Percentiles rank a stretch among this genome's conserved stretches.
Conservation (phyloP, 768 basidiomycete genomes). For the Pisolithus microcarpus region DNA sequence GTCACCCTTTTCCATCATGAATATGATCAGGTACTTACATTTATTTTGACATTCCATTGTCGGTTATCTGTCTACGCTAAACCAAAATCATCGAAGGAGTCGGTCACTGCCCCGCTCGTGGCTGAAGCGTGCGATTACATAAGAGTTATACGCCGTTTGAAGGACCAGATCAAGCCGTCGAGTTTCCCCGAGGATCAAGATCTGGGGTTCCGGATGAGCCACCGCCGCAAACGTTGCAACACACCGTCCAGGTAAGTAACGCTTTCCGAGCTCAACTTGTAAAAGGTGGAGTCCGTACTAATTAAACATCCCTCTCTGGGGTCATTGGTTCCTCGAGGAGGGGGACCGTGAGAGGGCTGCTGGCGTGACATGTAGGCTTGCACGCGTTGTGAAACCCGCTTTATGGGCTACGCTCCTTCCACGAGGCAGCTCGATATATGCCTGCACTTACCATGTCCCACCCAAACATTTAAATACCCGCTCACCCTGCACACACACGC, state of each 20-base stretch:
- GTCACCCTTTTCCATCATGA: too few relatives aligned
- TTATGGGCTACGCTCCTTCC: constrained; percentile 24
- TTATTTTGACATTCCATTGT: too few relatives aligned
- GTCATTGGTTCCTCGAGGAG: background rate
- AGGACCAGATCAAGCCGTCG: background rate
- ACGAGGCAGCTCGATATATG: constrained; percentile 20
- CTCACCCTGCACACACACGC: constrained; percentile 7
- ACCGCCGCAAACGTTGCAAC: background rate
- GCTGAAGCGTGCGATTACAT: background rate
- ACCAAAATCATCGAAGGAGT: too few relatives aligned
- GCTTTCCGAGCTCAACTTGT: background rate
- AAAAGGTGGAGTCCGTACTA: background rate
- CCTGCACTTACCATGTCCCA: background rate
- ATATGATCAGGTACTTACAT: too few relatives aligned
- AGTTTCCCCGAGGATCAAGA: background rate
- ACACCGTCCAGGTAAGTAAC: background rate
- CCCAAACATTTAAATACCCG: constrained; percentile 11
- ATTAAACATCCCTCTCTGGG: background rate
- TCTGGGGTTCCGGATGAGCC: too few relatives aligned
- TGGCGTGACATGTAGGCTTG: background rate
- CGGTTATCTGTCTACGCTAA: too few relatives aligned
- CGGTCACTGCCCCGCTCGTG: background rate
- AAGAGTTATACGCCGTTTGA: background rate
- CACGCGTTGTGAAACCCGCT: constrained; percentile 9
- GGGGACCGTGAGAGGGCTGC: background rate